These are phyloP conservation scores for Pisolithus tinctorius DNA, from an alignment of 768 basidiomycete species.

Conservation along the genomic window DNA sequence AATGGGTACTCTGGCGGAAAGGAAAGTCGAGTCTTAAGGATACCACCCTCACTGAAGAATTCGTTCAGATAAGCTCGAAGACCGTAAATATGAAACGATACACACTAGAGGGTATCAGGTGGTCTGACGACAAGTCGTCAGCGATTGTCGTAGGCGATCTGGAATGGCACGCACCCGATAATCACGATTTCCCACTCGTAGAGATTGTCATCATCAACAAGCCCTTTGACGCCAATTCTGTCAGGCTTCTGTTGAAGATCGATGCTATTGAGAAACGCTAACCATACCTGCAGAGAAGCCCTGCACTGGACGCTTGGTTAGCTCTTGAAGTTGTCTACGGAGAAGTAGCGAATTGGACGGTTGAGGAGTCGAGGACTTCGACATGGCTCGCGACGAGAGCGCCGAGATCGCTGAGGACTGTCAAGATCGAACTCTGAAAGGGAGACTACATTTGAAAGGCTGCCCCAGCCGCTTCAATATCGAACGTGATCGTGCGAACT, in stretches of 20 bases:
- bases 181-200: constrained; percentile 97
- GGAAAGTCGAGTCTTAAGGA: constrained; percentile 84
- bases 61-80: constrained; percentile 2
- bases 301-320: constrained; percentile 90
- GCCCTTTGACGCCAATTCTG: constrained; percentile 45
- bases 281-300: constrained; percentile 88
- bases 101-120: constrained; percentile 87
- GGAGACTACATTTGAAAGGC: not conserved
- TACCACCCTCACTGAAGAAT: constrained; percentile 77
- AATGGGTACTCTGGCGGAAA: constrained; percentile 92
- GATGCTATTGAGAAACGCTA: constrained; percentile 19
- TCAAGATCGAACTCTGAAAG: not conserved
- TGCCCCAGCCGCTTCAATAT: not conserved
- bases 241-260: constrained; percentile 29
- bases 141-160: constrained; percentile 10
- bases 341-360: constrained; percentile 49
- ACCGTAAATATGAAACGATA: constrained; percentile 4
- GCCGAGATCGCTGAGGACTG: constrained; percentile 1
- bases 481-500: constrained; percentile 19
- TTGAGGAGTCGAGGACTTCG: constrained; percentile 35
- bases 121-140: constrained; percentile 47
- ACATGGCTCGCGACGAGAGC: constrained; percentile 31
- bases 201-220: constrained; percentile 91
- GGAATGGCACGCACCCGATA: constrained; percentile 61
- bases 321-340: constrained; percentile 72